phyloP scores from a whole-genome alignment of 495 filamentous ascomycete genomes.

The Aspergillus taichungensis region DNA sequence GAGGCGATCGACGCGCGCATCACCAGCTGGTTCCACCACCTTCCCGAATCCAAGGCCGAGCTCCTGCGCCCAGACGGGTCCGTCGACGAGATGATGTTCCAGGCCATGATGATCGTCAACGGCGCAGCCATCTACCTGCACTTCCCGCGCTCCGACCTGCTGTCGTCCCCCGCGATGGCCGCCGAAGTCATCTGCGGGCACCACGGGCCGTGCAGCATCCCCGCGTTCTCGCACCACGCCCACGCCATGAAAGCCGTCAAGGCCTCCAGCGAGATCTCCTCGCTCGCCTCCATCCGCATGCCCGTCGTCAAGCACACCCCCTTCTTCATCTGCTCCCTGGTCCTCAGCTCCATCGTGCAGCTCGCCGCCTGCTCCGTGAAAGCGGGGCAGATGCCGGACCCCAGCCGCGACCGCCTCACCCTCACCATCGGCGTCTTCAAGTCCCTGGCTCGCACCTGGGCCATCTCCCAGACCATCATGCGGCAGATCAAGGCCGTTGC shows the following conservation, averaged over 20 bases:
- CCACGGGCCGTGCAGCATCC: constrained; percentile 37
- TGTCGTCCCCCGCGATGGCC: constrained; percentile 39
- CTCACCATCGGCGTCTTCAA: constrained; percentile 79
- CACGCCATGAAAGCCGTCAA: constrained; percentile 76
- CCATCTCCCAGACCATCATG: constrained; percentile 62
- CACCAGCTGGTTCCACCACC: constrained; percentile 73
- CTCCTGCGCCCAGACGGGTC: constrained; percentile 55
- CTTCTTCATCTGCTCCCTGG: constrained; percentile 78
- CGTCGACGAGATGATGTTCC: constrained; percentile 86
- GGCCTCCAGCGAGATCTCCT: constrained; percentile 67
- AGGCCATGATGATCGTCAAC: constrained; percentile 76
- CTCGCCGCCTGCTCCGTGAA: constrained; percentile 61
- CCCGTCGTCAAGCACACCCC: constrained; percentile 71
- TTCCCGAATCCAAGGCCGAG: constrained; percentile 66
- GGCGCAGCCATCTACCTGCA: constrained; percentile 41
- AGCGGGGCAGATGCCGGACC: constrained; percentile 58
- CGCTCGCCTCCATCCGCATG: constrained; percentile 67
- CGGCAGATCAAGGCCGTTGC: constrained; percentile 55
- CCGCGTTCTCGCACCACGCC: constrained; percentile 45
- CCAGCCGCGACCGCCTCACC: constrained; percentile 63
- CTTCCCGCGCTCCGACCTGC: constrained; percentile 41
- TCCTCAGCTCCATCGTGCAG: constrained; percentile 50
- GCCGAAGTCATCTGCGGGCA: constrained; percentile 42
- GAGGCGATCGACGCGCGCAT: constrained; percentile 63
- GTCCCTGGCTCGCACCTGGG: constrained; percentile 65